These are phyloP conservation scores for Phytopythium montanum DNA, from an alignment of 352 stramenopile species.

Conservation along the genomic window DNA sequence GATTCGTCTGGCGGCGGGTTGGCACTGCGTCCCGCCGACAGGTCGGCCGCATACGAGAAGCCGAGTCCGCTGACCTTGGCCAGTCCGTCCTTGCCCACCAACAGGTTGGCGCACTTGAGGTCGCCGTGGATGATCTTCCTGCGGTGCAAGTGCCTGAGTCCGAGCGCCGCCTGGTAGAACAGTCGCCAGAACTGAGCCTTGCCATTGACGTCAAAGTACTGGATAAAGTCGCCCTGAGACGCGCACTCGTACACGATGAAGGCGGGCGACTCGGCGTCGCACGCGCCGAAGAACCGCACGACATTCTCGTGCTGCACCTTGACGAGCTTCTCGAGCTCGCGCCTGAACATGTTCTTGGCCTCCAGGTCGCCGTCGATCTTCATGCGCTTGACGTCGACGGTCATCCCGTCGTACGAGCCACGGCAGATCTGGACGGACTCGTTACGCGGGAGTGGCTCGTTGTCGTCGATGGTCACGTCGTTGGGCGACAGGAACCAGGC, in stretches of 20 bases:
- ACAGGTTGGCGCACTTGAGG: slow-evolving; percentile 45
- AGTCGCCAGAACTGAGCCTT: slow-evolving; percentile 3
- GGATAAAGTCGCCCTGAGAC: slow-evolving; percentile 25
- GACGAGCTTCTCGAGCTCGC: slow-evolving; percentile 29
- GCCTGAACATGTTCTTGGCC: slow-evolving; percentile 18
- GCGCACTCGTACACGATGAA: slow-evolving; percentile 37
- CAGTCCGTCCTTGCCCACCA: slow-evolving; percentile 17
- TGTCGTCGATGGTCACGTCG: slow-evolving; percentile 17
- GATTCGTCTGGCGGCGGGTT: slow-evolving; percentile 7
- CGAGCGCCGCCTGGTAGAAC: slow-evolving; percentile 41
- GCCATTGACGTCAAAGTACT: slow-evolving; percentile 24
- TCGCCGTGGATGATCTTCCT: slow-evolving; percentile 58
- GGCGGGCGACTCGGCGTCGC: slow-evolving; percentile 24
- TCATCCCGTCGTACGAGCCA: slow-evolving; percentile 18
- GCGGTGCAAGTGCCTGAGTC: slow-evolving; percentile 60
- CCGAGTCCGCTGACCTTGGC: slow-evolving; percentile 26
- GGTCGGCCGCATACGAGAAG: slow-evolving; percentile 11
- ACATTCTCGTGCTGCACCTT: slow-evolving; percentile 30
- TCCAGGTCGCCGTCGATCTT: slow-evolving; percentile 11
- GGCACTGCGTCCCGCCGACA: slow-evolving; percentile 10
- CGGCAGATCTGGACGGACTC: slow-evolving; percentile 23
- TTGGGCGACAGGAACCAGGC: slow-evolving; percentile 21
- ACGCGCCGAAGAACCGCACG: slow-evolving; percentile 31
- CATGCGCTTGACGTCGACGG: slow-evolving; percentile 32
- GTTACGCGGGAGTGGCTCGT: slow-evolving; percentile 14